Percentiles rank a stretch among this genome's conserved stretches.
phyloP scores from a whole-genome alignment of 495 filamentous ascomycete species.

The Acidomyces sp. region DNA sequence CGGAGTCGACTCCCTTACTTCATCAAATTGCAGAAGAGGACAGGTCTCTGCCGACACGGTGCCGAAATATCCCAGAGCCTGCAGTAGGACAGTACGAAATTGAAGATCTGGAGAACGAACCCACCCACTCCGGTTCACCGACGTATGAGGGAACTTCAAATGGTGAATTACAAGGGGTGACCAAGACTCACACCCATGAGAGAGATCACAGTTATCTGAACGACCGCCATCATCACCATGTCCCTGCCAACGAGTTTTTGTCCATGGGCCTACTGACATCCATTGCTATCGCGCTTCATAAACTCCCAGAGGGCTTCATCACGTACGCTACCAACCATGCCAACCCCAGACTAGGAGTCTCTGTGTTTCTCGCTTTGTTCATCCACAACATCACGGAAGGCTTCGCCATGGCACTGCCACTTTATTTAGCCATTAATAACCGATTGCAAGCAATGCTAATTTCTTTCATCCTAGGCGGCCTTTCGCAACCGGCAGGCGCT shows the following conservation, averaged over 20 bases:
- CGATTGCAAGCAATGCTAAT: slow-evolving; percentile 70
- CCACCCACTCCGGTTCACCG: slow-evolving; percentile 2
- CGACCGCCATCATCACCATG: slow-evolving; percentile 76
- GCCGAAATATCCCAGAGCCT: background rate
- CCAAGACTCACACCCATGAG: slow-evolving; percentile 2
- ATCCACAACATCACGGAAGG: slow-evolving; percentile 98
- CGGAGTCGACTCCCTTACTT: slow-evolving; percentile 26
- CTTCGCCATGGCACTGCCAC: slow-evolving; percentile 80
- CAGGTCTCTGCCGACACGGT: background rate
- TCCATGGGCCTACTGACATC: slow-evolving; percentile 87
- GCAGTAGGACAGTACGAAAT: background rate
- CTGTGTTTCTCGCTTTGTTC: slow-evolving; percentile 88
- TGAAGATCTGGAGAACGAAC: slow-evolving; percentile 2
- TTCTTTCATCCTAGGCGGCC: slow-evolving; percentile 68
- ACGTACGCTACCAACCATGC: slow-evolving; percentile 97
- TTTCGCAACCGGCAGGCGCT: slow-evolving; percentile 77
- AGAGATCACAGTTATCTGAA: slow-evolving; percentile 2
- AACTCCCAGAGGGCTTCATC: slow-evolving; percentile 95
- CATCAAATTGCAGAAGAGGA: slow-evolving; percentile 21
- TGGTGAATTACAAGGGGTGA: too few species aligned
- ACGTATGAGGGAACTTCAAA: too few species aligned
- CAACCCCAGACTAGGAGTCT: slow-evolving; percentile 70
- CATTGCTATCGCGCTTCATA: slow-evolving; percentile 89
- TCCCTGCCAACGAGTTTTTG: slow-evolving; percentile 87
- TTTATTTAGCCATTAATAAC: slow-evolving; percentile 74